Base-by-base conservation (phyloP, 768 basidiomycete genomes). In the Peribolospora kevripleyi region DNA sequence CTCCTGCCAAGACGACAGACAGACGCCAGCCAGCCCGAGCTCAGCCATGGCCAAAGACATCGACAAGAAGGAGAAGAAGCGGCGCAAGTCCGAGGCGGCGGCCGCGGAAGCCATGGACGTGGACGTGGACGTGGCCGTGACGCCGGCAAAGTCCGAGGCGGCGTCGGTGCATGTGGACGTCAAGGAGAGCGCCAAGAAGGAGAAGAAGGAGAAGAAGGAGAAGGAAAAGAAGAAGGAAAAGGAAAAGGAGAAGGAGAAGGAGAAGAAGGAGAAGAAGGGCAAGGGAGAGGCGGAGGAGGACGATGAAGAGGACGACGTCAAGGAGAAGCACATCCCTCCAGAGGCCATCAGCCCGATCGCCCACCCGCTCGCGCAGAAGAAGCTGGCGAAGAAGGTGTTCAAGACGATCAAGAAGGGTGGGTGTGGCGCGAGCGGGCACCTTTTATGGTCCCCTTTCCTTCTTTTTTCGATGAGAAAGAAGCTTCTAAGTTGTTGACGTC, bases 331-430 rank as follows among this genome's bases (percentile, higher is more conserved):
- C 25, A 25, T 87, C 46, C 74, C 81, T 3, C 58, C 80, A 1
- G 84, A 83, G 60, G 84, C 88, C 60, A 74, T 97, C 42, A 85
- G 86, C 5, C 87, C 90, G n/a, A 77, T 98, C 54, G 93, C 93
- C 5, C 79, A 80, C 60, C 93, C 93, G 6, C 72, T 98, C 43
- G 93, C 93, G 25, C 79, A 81, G 67, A 84, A 80, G 72, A 98
- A 97, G 70, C 74, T 95, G 39, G 70, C 81, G 46, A 97, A 93
- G 70, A 95, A 88, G 69, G 70, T 97, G 42, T 81, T 95, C 72
- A 90, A 88, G 69, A 81, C 82, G 6, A 82, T 95, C 61, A 93
- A 88, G 72, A 85, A 82, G 70, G 87, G 87, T 69, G 10, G 48
- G 62, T 60, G 7, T n/a, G 11, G 25, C n/a, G 47, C 25, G 25